These are phyloP conservation scores for Fraxinus nigra DNA, from an alignment of 305 asterid genomes.

Conservation along the genomic window DNA sequence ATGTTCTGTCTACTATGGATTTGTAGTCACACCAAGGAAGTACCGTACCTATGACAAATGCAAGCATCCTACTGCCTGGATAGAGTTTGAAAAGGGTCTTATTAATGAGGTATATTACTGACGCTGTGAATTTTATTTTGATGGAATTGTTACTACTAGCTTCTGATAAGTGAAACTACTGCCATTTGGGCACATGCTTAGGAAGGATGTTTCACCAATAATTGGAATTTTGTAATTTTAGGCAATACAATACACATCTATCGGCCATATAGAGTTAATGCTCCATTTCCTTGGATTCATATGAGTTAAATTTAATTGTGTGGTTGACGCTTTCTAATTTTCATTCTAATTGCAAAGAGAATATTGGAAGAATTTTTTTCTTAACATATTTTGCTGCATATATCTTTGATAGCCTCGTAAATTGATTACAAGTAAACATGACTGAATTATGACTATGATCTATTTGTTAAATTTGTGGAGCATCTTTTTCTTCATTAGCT, in stretches of 20 bases:
- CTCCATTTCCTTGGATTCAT: not conserved
- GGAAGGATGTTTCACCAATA: not conserved
- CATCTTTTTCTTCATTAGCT: no score
- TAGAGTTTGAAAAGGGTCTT: slow-evolving; percentile 84
- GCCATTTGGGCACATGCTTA: slow-evolving; percentile 11
- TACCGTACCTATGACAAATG: slow-evolving; percentile 17
- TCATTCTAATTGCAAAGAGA: not conserved
- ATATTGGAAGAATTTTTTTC: not conserved
- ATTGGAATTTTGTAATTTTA: slow-evolving; percentile 1
- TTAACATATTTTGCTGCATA: no score
- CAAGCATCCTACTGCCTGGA: slow-evolving; percentile 95
- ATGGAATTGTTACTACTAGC: not conserved
- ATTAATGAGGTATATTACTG: slow-evolving; percentile 62
- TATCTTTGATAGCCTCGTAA: no score
- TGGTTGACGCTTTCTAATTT: not conserved
- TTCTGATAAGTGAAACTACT: slow-evolving; percentile 8
- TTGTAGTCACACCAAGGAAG: no score
- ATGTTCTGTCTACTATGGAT: no score
- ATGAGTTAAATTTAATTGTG: not conserved
- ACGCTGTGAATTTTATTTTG: slow-evolving; percentile 1
- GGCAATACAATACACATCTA: not conserved
- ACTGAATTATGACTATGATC: no score
- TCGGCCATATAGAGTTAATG: not conserved
- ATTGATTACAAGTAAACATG: no score
- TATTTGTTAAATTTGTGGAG: no score